Percentiles rank a stretch among this genome's conserved stretches.
These are phyloP conservation scores for Beta macrorhiza DNA, from an alignment of 179 eudicot genomes.

Conservation along the genomic window DNA sequence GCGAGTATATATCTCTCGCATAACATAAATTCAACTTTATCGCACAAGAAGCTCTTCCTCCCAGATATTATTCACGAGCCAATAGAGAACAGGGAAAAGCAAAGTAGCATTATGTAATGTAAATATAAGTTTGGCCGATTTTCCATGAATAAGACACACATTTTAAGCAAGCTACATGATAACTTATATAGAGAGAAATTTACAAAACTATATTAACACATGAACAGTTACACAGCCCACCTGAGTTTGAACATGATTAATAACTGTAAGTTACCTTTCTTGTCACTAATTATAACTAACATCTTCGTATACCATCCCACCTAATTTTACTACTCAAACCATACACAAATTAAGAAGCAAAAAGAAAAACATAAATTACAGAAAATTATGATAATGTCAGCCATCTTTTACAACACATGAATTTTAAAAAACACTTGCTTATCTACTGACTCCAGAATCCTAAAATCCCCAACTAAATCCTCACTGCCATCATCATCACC, in stretches of 20 bases:
- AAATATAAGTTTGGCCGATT: too few species aligned
- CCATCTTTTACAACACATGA: constrained; percentile 39
- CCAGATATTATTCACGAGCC: too few species aligned
- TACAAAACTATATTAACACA: constrained; percentile 15
- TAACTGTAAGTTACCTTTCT: not conserved
- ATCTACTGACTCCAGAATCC: constrained; percentile 55
- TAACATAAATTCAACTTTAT: too few species aligned
- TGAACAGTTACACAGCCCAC: constrained; percentile 5
- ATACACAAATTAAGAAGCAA: not conserved
- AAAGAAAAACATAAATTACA: not conserved
- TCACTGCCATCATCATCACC: constrained; percentile 33
- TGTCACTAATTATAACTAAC: constrained; percentile 1
- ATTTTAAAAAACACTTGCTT: constrained; percentile 51
- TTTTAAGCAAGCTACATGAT: not conserved
- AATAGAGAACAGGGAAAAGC: too few species aligned
- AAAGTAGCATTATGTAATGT: too few species aligned
- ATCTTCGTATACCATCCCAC: constrained; percentile 28
- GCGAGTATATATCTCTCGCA: too few species aligned
- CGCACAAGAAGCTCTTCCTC: too few species aligned
- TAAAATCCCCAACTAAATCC: constrained; percentile 30
- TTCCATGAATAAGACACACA: not conserved
- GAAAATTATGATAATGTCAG: not conserved
- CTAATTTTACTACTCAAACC: not conserved
- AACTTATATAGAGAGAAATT: not conserved
- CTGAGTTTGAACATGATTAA: constrained; percentile 12